Conservation (phyloP, 2,329 filamentous ascomycete species). For the Penicillium olsonii region DNA sequence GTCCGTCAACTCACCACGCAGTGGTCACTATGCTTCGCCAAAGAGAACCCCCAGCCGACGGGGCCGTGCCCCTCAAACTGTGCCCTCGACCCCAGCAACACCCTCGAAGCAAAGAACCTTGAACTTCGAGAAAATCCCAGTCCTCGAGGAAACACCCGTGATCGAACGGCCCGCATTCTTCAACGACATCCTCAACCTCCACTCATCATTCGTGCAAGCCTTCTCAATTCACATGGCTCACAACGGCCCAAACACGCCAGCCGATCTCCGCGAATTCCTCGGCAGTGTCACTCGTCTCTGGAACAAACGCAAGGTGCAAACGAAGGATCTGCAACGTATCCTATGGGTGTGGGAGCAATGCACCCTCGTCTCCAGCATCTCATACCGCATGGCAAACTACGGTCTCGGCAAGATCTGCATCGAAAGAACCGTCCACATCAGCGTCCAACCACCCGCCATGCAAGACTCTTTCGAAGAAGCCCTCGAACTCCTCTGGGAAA, state of each 20-base stretch:
- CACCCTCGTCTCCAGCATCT: constrained; percentile 20
- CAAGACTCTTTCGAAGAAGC: constrained; percentile 54
- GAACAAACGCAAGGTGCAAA: constrained; percentile 68
- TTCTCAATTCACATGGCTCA: constrained; percentile 70
- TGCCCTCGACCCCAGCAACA: constrained; percentile 22
- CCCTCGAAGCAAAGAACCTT: constrained; percentile 31
- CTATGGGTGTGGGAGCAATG: constrained; percentile 61
- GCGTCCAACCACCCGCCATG: constrained; percentile 45
- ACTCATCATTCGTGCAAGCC: constrained; percentile 68
- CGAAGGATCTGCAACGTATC: constrained; percentile 66
- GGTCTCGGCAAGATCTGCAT: constrained; percentile 43
- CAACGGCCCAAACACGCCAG: constrained; percentile 62
- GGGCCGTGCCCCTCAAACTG: constrained; percentile 47
- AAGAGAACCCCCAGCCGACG: constrained; percentile 43
- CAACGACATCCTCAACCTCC: constrained; percentile 62
- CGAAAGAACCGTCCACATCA: constrained; percentile 29
- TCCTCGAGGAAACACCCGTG: constrained; percentile 25
- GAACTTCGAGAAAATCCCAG: constrained; percentile 17
- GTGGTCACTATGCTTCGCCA: constrained; percentile 28
- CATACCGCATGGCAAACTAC: constrained; percentile 44
- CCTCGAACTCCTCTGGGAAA: constrained; percentile 33
- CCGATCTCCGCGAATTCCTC: constrained; percentile 63
- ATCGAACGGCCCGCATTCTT: constrained; percentile 30
- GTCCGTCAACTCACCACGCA: constrained; percentile 35
- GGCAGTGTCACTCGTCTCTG: constrained; percentile 67